Conservation (phyloP, 2,329 filamentous ascomycete genomes). For the Coniella lustricola region DNA sequence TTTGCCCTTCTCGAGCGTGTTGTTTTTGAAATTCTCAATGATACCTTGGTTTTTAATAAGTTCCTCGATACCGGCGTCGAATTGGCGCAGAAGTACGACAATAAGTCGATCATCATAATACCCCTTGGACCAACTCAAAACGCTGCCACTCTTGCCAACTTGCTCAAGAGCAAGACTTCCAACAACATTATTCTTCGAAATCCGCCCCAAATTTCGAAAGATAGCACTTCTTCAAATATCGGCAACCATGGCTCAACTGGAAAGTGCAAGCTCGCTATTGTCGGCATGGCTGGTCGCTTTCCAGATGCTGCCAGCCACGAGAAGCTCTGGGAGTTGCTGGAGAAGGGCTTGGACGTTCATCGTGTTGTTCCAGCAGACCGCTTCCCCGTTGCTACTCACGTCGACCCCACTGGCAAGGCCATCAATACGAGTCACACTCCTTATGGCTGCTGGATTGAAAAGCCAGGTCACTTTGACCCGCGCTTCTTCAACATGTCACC, state of each 20-base stretch:
- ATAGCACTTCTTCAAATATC: constrained; percentile 29
- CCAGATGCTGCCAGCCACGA: constrained; percentile 66
- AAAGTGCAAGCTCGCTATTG: constrained; percentile 71
- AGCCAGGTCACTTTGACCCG: constrained; percentile 73
- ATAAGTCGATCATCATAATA: constrained; percentile 37
- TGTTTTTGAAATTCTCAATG: constrained; percentile 42
- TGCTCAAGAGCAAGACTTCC: constrained; percentile 35
- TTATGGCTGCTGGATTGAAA: constrained; percentile 67
- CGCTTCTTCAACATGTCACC: constrained; percentile 85
- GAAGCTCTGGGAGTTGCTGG: constrained; percentile 67
- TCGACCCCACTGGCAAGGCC: constrained; percentile 62
- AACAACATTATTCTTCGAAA: constrained; percentile 35
- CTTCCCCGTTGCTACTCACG: constrained; percentile 67
- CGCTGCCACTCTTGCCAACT: constrained; percentile 37
- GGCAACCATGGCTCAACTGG: constrained; percentile 41
- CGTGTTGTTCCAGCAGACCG: constrained; percentile 60
- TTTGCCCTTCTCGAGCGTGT: constrained; percentile 35
- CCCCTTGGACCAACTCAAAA: constrained; percentile 45
- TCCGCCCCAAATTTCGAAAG: constrained; percentile 28
- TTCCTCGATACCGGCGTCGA: constrained; percentile 41
- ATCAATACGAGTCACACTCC: constrained; percentile 73
- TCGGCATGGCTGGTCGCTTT: constrained; percentile 75
- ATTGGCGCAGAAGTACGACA: constrained; percentile 32
- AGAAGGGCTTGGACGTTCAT: constrained; percentile 69
- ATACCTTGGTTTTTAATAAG: constrained; percentile 41